A percentile compares a stretch with the other conserved stretches of the same genome.
phyloP scores from a whole-genome alignment of 257 asterid genomes.

The Coffea canephora region DNA sequence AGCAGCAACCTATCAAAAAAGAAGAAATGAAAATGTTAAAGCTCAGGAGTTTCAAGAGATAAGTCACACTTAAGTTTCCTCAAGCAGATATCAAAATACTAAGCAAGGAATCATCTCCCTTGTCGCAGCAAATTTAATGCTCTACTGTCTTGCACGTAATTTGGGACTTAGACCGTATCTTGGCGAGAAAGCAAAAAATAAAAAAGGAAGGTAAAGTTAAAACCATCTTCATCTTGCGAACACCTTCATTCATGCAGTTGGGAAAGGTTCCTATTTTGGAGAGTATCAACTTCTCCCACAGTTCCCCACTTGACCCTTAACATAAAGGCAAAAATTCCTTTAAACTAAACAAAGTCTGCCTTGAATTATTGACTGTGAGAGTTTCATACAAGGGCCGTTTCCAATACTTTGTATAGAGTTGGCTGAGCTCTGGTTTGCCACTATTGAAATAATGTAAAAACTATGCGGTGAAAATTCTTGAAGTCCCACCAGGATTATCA shows the following conservation, averaged over 20 bases:
- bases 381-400: background rate
- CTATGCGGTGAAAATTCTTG: background rate
- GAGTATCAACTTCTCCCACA: background rate
- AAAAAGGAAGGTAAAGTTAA: background rate
- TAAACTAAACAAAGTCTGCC: background rate
- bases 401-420: background rate
- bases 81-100: background rate
- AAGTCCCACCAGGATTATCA: background rate
- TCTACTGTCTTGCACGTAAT: background rate
- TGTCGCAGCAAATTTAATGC: background rate
- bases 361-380: background rate
- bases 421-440: background rate
- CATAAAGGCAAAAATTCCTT: background rate
- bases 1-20: background rate
- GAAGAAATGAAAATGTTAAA: background rate
- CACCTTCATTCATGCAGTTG: background rate
- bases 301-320: background rate
- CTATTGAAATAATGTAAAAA: background rate
- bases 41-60: background rate
- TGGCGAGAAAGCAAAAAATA: background rate
- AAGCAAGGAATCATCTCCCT: background rate
- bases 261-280: background rate
- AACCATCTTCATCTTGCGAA: background rate
- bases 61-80: background rate
- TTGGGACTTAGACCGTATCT: background rate